Percentiles rank a stretch among this genome's conserved stretches.
Evolutionary conservation across 2,329 filamentous ascomycete species (phyloP).

Genomic region (Exophiala sp.): DNA sequence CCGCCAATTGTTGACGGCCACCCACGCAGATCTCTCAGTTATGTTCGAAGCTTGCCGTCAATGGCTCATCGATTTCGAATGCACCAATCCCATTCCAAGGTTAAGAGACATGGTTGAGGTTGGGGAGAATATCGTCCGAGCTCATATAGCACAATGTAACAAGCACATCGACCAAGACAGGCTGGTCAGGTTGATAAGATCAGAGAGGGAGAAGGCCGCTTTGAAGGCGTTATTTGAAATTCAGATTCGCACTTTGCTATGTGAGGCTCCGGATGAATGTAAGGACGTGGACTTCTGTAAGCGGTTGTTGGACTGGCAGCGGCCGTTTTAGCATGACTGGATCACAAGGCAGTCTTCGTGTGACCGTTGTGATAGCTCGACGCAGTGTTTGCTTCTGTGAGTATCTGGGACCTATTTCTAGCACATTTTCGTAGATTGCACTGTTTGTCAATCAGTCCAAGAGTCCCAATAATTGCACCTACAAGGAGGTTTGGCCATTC

Average conservation of each 20-base stretch:
- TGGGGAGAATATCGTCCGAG: neutral
- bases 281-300: constrained; percentile 2
- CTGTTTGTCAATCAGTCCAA: no score
- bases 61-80: constrained; percentile 1
- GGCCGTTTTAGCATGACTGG: neutral
- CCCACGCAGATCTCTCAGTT: neutral
- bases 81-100: neutral
- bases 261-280: constrained; percentile 2
- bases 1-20: neutral
- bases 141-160: neutral
- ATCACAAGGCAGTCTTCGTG: no score
- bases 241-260: neutral
- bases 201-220: neutral
- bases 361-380: no score
- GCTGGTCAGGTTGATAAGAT: neutral
- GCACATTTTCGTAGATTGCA: no score
- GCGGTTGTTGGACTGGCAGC: constrained; percentile 1
- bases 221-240: neutral
- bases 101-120: neutral
- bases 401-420: no score
- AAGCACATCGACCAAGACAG: neutral
- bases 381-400: no score
- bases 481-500: no score
- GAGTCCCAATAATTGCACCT: no score
- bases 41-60: neutral